Conservation (phyloP, 2,329 filamentous ascomycete species). For the Arthroderma sp. region DNA sequence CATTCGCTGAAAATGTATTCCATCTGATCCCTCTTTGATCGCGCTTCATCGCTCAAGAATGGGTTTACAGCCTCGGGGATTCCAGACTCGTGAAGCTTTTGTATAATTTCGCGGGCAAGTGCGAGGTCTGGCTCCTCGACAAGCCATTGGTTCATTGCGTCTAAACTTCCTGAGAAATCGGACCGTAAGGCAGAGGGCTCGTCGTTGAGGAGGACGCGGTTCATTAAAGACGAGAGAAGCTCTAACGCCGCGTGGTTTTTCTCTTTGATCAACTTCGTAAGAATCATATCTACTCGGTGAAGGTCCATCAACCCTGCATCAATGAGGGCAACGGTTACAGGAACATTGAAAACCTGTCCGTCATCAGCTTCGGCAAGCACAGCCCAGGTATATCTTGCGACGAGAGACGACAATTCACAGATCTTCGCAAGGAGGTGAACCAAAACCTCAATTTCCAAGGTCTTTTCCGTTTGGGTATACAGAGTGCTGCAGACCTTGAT, state of each 20-base stretch:
- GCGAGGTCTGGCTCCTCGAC: constrained; percentile 54
- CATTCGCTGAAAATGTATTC: constrained; percentile 96
- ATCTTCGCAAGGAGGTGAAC: constrained; percentile 48
- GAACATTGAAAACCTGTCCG: constrained; percentile 49
- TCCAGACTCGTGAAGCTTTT: constrained; percentile 44
- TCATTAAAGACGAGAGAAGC: constrained; percentile 66
- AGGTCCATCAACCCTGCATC: constrained; percentile 48
- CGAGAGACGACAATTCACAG: constrained; percentile 47
- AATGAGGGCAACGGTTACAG: constrained; percentile 47
- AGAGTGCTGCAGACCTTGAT: constrained; percentile 44
- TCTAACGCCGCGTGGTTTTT: constrained; percentile 61
- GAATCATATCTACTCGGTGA: constrained; percentile 53
- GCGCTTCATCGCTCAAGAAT: constrained; percentile 42
- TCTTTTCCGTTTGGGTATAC: constrained; percentile 41
- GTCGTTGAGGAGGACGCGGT: constrained; percentile 65
- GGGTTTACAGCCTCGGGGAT: constrained; percentile 43
- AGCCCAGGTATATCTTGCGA: constrained; percentile 39
- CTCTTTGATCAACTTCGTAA: constrained; percentile 58
- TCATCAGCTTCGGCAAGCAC: constrained; percentile 41
- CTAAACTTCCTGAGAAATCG: constrained; percentile 72
- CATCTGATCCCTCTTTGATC: constrained; percentile 63
- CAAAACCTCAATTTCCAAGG: constrained; percentile 50
- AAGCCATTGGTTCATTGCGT: constrained; percentile 71
- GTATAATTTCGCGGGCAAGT: constrained; percentile 57
- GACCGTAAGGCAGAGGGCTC: constrained; percentile 66